Evolutionary conservation across 352 stramenopile species (phyloP).

Genomic region (Discostella stelligera): DNA sequence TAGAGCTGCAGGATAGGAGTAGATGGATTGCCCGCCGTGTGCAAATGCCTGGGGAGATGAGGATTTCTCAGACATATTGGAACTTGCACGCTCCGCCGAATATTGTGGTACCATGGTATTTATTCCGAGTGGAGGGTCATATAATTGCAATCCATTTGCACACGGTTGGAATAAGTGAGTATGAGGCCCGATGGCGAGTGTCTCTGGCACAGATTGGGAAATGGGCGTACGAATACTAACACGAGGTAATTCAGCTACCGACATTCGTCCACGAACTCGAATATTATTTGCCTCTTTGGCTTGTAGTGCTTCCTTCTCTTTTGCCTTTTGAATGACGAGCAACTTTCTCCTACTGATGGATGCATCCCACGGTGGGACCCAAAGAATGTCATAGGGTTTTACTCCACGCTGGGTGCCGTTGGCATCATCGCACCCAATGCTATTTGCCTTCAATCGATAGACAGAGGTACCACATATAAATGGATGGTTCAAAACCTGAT

Average conservation of each 20-base stretch:
- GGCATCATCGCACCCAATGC: slow-evolving; percentile 1
- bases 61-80: slow-evolving; percentile 27
- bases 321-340: slow-evolving; percentile 47
- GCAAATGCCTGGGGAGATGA: slow-evolving; percentile 16
- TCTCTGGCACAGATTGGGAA: slow-evolving; percentile 43
- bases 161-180: neutral
- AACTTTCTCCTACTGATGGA: slow-evolving; percentile 71
- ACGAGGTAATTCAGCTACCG: neutral
- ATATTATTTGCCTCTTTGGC: neutral
- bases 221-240: slow-evolving; percentile 6
- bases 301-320: slow-evolving; percentile 38
- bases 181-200: slow-evolving; percentile 17
- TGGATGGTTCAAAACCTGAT: slow-evolving; percentile 71
- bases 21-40: slow-evolving; percentile 11
- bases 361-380: slow-evolving; percentile 71
- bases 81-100: slow-evolving; percentile 18
- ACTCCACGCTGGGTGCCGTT: slow-evolving; percentile 29
- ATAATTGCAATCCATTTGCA: slow-evolving; percentile 22
- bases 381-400: slow-evolving; percentile 64
- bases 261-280: neutral
- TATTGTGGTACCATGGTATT: slow-evolving; percentile 21
- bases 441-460: slow-evolving; percentile 26
- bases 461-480: slow-evolving; percentile 63
- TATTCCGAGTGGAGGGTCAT: slow-evolving; percentile 27
- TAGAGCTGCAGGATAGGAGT: slow-evolving; percentile 21